Percentiles rank a stretch among this genome's conserved stretches.
These are phyloP conservation scores for Calonectria pteridis DNA, from an alignment of 2,329 filamentous ascomycete species.

Conservation along the genomic window DNA sequence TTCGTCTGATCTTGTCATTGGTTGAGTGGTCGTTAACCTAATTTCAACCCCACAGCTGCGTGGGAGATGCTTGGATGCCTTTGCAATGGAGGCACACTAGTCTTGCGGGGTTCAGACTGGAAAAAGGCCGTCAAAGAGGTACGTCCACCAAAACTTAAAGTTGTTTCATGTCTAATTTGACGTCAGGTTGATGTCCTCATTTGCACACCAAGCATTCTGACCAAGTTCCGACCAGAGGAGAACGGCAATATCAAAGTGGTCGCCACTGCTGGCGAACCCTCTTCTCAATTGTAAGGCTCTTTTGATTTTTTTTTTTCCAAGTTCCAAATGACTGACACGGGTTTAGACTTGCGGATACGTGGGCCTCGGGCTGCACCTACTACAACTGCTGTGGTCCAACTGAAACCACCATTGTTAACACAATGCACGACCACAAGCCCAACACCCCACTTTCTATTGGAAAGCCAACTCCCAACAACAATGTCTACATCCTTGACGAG, in stretches of 20 bases:
- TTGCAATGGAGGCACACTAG: constrained; percentile 67
- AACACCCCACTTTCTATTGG: constrained; percentile 66
- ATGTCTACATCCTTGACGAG: constrained; percentile 66
- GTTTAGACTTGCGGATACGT: constrained; percentile 62
- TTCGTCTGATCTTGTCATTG: constrained; percentile 13
- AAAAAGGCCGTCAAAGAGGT: constrained; percentile 59
- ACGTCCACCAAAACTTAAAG: neutral
- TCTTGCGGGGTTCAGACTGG: constrained; percentile 65
- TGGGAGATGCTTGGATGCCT: constrained; percentile 70
- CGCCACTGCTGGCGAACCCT: constrained; percentile 68
- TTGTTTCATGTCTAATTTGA: neutral
- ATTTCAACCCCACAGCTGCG: constrained; percentile 55
- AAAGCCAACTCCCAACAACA: constrained; percentile 67
- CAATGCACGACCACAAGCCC: constrained; percentile 54
- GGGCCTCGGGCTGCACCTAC: constrained; percentile 61
- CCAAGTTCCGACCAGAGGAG: constrained; percentile 59
- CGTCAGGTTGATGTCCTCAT: constrained; percentile 65
- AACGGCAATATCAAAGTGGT: constrained; percentile 65
- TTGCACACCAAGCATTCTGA: constrained; percentile 66
- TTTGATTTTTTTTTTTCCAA: accelerated
- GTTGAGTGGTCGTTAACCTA: neutral
- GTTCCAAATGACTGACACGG: neutral
- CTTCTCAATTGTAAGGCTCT: constrained; percentile 54
- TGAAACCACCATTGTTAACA: constrained; percentile 71
- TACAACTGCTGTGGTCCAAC: constrained; percentile 72